These are phyloP conservation scores for Primulina eburnea DNA, from an alignment of 257 asterid species.

Conservation along the genomic window DNA sequence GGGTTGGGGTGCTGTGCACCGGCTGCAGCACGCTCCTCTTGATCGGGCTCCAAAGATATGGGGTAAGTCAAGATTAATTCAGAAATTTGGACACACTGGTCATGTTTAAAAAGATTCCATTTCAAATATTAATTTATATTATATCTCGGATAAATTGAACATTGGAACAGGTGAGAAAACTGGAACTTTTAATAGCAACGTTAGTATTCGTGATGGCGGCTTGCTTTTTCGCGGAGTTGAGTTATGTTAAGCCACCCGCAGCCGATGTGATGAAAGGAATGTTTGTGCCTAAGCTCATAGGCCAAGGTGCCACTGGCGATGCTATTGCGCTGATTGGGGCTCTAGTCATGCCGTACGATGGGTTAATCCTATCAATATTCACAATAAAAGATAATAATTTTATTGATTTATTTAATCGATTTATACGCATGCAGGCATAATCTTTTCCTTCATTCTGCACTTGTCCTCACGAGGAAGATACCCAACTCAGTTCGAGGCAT, in stretches of 20 bases:
- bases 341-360: constrained; percentile 84
- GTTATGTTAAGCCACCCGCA: constrained; percentile 80
- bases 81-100: too few species aligned
- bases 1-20: constrained; percentile 89
- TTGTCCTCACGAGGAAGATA: constrained; percentile 76
- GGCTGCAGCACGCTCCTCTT: constrained; percentile 80
- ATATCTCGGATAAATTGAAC: neutral
- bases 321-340: constrained; percentile 93
- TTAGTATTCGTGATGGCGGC: constrained; percentile 84
- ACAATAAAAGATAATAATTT: too few species aligned
- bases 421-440: constrained; percentile 52
- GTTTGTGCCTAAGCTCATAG: constrained; percentile 74
- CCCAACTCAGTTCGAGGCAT: constrained; percentile 75
- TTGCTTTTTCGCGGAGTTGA: constrained; percentile 79
- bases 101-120: too few species aligned
- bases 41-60: constrained; percentile 74
- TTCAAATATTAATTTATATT: too few species aligned
- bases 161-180: constrained; percentile 62
- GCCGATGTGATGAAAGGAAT: constrained; percentile 62
- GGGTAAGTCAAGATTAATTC: constrained; percentile 39
- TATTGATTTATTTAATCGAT: neutral
- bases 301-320: constrained; percentile 71
- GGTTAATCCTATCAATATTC: too few species aligned
- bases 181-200: constrained; percentile 66
- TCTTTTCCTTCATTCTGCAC: constrained; percentile 84